These are phyloP conservation scores for Mycena floridula DNA, from an alignment of 768 basidiomycete species.

Conservation along the genomic window DNA sequence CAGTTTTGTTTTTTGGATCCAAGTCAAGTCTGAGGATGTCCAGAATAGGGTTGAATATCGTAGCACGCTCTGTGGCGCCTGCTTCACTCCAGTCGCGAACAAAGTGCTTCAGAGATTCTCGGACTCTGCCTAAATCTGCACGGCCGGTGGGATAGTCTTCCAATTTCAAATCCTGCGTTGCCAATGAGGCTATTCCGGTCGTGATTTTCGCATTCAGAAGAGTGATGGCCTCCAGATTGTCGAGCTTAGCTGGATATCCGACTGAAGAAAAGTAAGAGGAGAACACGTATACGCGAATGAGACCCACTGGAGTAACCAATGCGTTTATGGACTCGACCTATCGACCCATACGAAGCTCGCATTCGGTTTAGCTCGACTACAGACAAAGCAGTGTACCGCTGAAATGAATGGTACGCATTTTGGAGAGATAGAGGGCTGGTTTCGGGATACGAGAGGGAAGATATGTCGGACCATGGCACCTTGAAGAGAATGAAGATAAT, in stretches of 20 bases:
- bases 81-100: constrained; percentile 66
- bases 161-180: constrained; percentile 22
- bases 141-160: constrained; percentile 13
- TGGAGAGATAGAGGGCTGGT: constrained; percentile 29
- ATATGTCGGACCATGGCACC: constrained; percentile 21
- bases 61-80: constrained; percentile 46
- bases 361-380: constrained; percentile 33
- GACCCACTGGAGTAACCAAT: constrained; percentile 44
- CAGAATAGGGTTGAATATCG: constrained; percentile 53
- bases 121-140: constrained; percentile 42
- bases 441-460: constrained; percentile 16
- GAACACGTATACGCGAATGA: no score
- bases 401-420: constrained; percentile 37
- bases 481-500: constrained; percentile 26
- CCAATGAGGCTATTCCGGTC: constrained; percentile 32
- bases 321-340: constrained; percentile 40
- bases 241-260: constrained; percentile 51
- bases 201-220: constrained; percentile 28
- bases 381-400: constrained; percentile 35
- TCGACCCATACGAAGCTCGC: constrained; percentile 35
- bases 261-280: no score
- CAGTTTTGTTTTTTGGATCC: constrained; percentile 24
- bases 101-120: constrained; percentile 62
- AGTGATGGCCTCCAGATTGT: constrained; percentile 27
- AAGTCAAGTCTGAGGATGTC: constrained; percentile 30